Percentiles rank a stretch among this genome's conserved stretches.
Evolutionary conservation across 1,139 yeast genomes (phyloP).

Genomic region (Lodderomyces parapsilosis): DNA sequence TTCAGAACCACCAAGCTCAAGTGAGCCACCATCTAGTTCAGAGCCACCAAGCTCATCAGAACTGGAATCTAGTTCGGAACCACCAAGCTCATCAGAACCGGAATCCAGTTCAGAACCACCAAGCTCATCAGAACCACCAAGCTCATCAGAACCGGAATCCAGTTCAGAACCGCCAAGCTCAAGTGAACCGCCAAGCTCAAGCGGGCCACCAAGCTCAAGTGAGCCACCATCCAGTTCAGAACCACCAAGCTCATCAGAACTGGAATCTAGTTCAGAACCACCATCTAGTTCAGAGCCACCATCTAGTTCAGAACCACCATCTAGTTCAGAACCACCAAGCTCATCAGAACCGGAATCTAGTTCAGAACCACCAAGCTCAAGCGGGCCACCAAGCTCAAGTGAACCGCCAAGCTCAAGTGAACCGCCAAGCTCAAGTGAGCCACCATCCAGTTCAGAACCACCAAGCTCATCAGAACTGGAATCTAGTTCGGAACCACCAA

Average conservation of each 20-base stretch:
- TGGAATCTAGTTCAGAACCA: too few species aligned
- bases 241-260: too few species aligned
- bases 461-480: background rate
- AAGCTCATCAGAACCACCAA: background rate
- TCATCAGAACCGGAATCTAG: too few species aligned
- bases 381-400: background rate
- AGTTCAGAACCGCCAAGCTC: background rate
- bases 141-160: background rate
- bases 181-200: background rate
- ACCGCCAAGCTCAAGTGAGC: background rate
- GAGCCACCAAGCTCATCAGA: background rate
- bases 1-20: background rate
- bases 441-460: background rate
- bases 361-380: too few species aligned
- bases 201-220: background rate
- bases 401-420: background rate
- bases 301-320: background rate
- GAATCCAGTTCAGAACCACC: background rate
- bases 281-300: background rate
- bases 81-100: conserved; percentile 3
- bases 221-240: background rate
- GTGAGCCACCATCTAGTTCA: conserved; percentile 3
- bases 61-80: conserved; percentile 1
- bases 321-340: too few species aligned
- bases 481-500: background rate